Base-by-base conservation (phyloP, 352 stramenopile genomes). In the Aphanomyces euteiches region DNA sequence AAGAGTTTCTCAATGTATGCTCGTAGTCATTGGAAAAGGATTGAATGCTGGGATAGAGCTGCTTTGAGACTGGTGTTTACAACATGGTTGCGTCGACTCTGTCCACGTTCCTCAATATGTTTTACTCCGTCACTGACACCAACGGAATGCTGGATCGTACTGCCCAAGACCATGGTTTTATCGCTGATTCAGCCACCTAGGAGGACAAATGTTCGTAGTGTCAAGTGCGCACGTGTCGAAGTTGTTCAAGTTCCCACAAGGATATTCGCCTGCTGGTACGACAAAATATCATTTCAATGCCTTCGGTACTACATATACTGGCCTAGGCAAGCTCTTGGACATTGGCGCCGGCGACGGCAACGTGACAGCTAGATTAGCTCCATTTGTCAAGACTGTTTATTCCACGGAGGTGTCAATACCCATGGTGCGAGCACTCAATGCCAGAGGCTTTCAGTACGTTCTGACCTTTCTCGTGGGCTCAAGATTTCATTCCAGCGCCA, bases 131-230 rank as follows among this genome's bases (percentile, higher is more conserved):
- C 38, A 94, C 87, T 4, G 87, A 94, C 75, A 75, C 79, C 47
- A 94, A 94, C 67, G 87, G 87, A 56, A 90, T 94, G 74, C 77
- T 94, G 15, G 82, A 82, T 47, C 87, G 87, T 94, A 82, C 39
- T 80, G 84, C 10, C 0, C 38, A 19, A 3, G 17, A 8, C 40
- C 28, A 7, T 21, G 15, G 10, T 47, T 5, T 21, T 17, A 12
- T 39, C 5, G 17, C 41, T 59, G 3, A 56, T 15, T 13, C 47
- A 6, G 7, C 36, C 15, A 13, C 10, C 39, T 60, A 94, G 85
- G 87, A 74, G 87, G 85, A 40, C 85, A 95, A 79, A 95, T 95
- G 87, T 95, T 95, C 71, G 87, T 95, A 68, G 77, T 93, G 17
- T 95, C 85, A 0, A 72, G 78, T 17, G 77, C 79, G 56, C 87